These are phyloP conservation scores for Xylaria telfairii DNA, from an alignment of 495 filamentous ascomycete genomes.

Conservation along the genomic window DNA sequence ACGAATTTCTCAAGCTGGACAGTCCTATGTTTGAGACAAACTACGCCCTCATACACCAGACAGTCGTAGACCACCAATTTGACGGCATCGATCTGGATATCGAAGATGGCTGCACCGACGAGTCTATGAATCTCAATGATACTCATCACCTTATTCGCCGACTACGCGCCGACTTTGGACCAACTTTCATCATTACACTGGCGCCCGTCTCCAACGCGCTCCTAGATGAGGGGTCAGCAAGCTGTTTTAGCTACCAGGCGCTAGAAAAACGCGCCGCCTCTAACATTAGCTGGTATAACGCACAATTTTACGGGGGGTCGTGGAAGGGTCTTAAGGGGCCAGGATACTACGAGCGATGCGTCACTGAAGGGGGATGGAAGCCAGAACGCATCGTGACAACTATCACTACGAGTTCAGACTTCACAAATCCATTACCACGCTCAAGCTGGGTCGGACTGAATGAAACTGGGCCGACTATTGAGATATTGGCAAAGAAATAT, in stretches of 20 bases:
- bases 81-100: slow-evolving; percentile 75
- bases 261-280: slow-evolving; percentile 63
- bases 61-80: slow-evolving; percentile 57
- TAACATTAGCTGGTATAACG: slow-evolving; percentile 72
- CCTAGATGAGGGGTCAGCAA: slow-evolving; percentile 58
- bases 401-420: slow-evolving; percentile 66
- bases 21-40: slow-evolving; percentile 58
- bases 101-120: slow-evolving; percentile 53
- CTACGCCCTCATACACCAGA: slow-evolving; percentile 60
- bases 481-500: slow-evolving; percentile 32
- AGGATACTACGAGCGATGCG: slow-evolving; percentile 57
- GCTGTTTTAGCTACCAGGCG: slow-evolving; percentile 66
- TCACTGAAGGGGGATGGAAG: slow-evolving; percentile 64
- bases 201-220: slow-evolving; percentile 69
- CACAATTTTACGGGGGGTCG: slow-evolving; percentile 78
- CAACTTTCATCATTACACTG: slow-evolving; percentile 67
- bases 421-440: slow-evolving; percentile 44
- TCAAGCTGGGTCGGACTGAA: slow-evolving; percentile 20
- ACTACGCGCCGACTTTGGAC: slow-evolving; percentile 66
- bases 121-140: slow-evolving; percentile 61
- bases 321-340: slow-evolving; percentile 60
- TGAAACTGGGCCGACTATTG: slow-evolving; percentile 46
- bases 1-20: slow-evolving; percentile 54
- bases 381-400: slow-evolving; percentile 68
- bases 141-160: slow-evolving; percentile 67